Percentiles rank a stretch among this genome's conserved stretches.
Conservation (phyloP, 2,329 filamentous ascomycete species). For the Zasmidium angulare region DNA sequence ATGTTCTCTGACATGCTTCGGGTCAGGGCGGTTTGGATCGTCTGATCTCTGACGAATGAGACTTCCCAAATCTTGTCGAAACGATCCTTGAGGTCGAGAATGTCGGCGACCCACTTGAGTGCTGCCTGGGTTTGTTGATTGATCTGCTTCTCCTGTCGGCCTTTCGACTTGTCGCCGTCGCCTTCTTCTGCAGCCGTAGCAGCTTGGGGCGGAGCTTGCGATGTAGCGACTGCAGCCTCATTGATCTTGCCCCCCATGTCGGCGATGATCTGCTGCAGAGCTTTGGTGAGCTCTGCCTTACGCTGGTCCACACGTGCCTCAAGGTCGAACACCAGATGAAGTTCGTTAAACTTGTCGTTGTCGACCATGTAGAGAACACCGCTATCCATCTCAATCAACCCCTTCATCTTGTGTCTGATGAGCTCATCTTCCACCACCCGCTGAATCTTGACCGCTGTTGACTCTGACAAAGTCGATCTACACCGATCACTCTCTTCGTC, state of each 20-base stretch:
- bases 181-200: constrained; percentile 55
- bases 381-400: constrained; percentile 83
- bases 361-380: constrained; percentile 89
- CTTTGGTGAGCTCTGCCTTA: constrained; percentile 68
- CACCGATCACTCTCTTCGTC: constrained; percentile 81
- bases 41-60: constrained; percentile 74
- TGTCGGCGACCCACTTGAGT: constrained; percentile 93
- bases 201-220: constrained; percentile 50
- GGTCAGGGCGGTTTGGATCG: constrained; percentile 77
- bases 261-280: constrained; percentile 72
- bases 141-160: constrained; percentile 49
- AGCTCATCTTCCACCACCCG: constrained; percentile 77
- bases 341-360: constrained; percentile 76
- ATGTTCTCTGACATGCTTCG: constrained; percentile 91
- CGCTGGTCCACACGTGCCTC: constrained; percentile 74
- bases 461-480: constrained; percentile 72
- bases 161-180: constrained; percentile 47
- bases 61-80: constrained; percentile 76
- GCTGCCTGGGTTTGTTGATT: constrained; percentile 84
- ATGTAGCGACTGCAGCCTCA: constrained; percentile 58
- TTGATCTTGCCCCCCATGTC: constrained; percentile 84
- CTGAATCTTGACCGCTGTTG: constrained; percentile 71
- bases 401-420: constrained; percentile 72
- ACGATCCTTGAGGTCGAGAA: constrained; percentile 80
- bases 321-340: constrained; percentile 78